Conservation (phyloP, 2,329 filamentous ascomycete species). For the Zymoseptoria ardabiliae region DNA sequence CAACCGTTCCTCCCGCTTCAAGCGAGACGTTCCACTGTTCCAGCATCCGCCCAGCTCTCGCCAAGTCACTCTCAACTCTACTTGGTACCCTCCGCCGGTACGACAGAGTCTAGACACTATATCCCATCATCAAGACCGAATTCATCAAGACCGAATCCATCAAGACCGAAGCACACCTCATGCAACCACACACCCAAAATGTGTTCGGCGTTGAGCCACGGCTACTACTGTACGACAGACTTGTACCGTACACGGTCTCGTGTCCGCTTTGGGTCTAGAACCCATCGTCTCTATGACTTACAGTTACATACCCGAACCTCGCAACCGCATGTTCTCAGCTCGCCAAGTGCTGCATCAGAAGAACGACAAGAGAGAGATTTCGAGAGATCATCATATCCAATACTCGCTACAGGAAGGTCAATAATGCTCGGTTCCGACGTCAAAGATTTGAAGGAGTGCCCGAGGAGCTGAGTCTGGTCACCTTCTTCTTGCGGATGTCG, state of each 20-base stretch:
- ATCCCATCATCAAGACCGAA: too few relatives aligned
- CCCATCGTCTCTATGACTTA: not conserved
- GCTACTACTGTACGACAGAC: not conserved
- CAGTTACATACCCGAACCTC: not conserved
- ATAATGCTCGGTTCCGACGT: not conserved
- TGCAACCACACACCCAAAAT: not conserved
- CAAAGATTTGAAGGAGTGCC: not conserved
- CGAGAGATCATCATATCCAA: too few relatives aligned
- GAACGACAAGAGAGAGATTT: not conserved
- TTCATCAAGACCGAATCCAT: too few relatives aligned
- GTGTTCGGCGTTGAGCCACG: too few relatives aligned
- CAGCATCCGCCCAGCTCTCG: too few relatives aligned
- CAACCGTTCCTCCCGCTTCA: too few relatives aligned
- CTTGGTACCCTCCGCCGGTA: too few relatives aligned
- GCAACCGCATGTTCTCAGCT: not conserved
- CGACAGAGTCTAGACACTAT: not conserved
- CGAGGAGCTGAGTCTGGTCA: not conserved
- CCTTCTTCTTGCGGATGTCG: not conserved
- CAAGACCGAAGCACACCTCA: not conserved
- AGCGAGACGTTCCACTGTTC: too few relatives aligned
- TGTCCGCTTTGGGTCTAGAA: not conserved
- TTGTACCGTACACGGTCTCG: not conserved
- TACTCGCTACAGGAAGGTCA: not conserved
- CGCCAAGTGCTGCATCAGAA: not conserved
- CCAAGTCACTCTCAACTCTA: not conserved